A percentile compares a stretch with the other conserved stretches of the same genome.
Conservation (phyloP, 2,329 filamentous ascomycete genomes). For the Colletotrichum melonis region DNA sequence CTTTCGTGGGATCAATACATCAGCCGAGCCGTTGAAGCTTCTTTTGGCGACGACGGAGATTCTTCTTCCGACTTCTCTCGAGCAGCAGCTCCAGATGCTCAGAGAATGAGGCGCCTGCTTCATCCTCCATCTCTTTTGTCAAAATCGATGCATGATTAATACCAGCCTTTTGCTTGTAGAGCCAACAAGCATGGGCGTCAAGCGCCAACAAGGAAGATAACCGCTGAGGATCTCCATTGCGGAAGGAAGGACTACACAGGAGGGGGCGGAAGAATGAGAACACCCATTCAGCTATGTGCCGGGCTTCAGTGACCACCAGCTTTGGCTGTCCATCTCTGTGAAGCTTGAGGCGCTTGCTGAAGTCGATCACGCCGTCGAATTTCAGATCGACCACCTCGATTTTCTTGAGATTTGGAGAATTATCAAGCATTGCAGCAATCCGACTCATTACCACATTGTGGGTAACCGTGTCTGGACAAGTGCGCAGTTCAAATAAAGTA, state of each 20-base stretch:
- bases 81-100: neutral
- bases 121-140: too few species aligned
- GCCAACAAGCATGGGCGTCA: neutral
- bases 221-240: neutral
- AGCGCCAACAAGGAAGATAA: neutral
- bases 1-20: too few species aligned
- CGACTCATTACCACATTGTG: too few species aligned
- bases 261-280: neutral
- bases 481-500: fast-evolving
- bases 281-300: neutral
- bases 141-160: too few species aligned
- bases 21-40: neutral
- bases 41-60: neutral
- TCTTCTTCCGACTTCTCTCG: neutral
- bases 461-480: too few species aligned
- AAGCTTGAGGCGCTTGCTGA: neutral
- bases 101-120: neutral
- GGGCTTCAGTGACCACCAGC: neutral
- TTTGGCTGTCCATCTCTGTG: neutral
- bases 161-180: too few species aligned
- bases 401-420: neutral
- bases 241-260: neutral
- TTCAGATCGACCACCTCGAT: neutral
- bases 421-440: neutral
- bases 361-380: neutral